Evolutionary conservation across 2,329 filamentous ascomycete genomes (phyloP), one percentile per base, ranked within the genome.

Genomic region (Herpotrichia juniperi): DNA sequence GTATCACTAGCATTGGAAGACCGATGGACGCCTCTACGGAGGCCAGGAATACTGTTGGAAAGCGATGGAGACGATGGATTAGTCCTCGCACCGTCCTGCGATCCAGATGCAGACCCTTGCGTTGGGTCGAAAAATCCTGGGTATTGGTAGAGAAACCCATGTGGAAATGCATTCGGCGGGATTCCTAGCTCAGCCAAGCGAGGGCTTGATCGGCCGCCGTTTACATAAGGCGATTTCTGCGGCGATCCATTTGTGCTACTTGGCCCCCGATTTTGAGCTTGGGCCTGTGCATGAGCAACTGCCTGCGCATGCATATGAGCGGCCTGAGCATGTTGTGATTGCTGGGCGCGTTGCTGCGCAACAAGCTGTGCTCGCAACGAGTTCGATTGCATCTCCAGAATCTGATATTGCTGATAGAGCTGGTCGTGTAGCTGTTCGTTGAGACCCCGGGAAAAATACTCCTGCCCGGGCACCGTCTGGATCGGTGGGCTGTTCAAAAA

Each of bases 11-110:
- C 69, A 42, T 78, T 70, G 4, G 76, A 77, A 10, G 71, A 67
- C 12, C 78, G 72, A 53, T 80, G 77, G 1, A 71, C 68, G 16
- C 72, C 70, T 54, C 77, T 63, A 25, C 77, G 72, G 31, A 77
- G 59, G n/a, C 72, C 68, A 14, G 79, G 78, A 26, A 76, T 65
- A 46, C 77, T 74, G 45, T 71, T 68, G 42, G 72, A 71, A 16
- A 80, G 59, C 4, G 78, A 80, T 7, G 79, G 78, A 16, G 79
- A 81, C 1, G 78, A 78, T 10, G 79, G 78, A 53, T 80, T 79
- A 11, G 78, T 79, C 37, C 72, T 71, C 11, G 75, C 67, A 9
- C 77, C 78, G 48, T 81, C 77, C 49, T 76, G 72, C 11, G 74
- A 67, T 37, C 68, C 66, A 39, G 69, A 61, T 31, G 72, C 61